A percentile compares a stretch with the other conserved stretches of the same genome.
These are phyloP conservation scores for Camelina neglecta DNA, from an alignment of 345 rosid genomes.

Conservation along the genomic window DNA sequence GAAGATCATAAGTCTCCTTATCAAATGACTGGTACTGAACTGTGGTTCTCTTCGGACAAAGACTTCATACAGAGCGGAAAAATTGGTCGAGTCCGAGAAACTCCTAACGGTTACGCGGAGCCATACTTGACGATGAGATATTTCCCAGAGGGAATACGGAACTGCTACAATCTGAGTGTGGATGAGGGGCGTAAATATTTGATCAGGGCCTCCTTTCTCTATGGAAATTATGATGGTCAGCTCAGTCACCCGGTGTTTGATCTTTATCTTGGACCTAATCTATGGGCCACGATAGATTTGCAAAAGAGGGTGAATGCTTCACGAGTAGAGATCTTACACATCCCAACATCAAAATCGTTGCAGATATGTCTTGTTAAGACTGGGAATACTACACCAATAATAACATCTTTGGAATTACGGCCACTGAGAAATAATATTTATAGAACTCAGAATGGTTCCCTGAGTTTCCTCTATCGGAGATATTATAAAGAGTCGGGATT, in stretches of 20 bases:
- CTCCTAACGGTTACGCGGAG: no score
- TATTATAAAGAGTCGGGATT: no score
- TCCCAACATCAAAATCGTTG: constrained; percentile 34
- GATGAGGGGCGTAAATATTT: constrained; percentile 26
- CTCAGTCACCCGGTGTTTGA: constrained; percentile 39
- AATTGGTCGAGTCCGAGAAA: background rate
- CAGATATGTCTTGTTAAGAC: constrained; percentile 58
- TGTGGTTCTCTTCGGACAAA: constrained; percentile 34
- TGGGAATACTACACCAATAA: constrained; percentile 42
- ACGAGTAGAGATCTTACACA: no score
- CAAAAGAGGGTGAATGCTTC: no score
- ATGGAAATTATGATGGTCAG: constrained; percentile 53
- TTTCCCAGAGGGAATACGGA: constrained; percentile 49
- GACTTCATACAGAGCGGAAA: constrained; percentile 37
- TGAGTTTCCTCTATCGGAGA: background rate
- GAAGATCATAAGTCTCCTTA: constrained; percentile 15
- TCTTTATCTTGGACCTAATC: constrained; percentile 51
- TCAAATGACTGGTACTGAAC: background rate
- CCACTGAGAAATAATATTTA: constrained; percentile 19
- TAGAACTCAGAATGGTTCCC: constrained; percentile 27
- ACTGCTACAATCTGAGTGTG: constrained; percentile 49
- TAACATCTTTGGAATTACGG: constrained; percentile 52
- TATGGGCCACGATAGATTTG: constrained; percentile 38
- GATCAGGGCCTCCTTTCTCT: constrained; percentile 36
- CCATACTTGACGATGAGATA: no score